Base-by-base conservation (phyloP, 768 basidiomycete genomes). In the Lactarius akahatsu region DNA sequence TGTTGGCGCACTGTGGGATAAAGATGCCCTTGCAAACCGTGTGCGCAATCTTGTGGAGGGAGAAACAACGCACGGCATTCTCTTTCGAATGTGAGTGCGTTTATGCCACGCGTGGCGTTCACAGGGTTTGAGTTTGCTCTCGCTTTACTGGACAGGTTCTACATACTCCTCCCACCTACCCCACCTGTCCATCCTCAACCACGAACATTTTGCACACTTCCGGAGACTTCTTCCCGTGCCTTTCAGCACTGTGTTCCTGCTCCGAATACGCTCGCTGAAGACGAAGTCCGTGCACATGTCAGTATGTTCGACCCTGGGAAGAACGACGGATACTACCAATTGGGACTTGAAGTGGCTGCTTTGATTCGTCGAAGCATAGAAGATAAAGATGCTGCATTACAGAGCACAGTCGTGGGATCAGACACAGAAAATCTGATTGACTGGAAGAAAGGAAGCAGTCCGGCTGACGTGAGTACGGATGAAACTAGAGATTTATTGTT, bases 261-360 rank as follows among this genome's bases (percentile, higher is more conserved):
- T 2, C 80, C 79, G 36, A 97, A 96, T 70, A 82, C 79, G 4
- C 74, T 88, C 30, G 90, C 88, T 0, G 66, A 80, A 28, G 90
- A 94, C 72, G 94, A 96, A 75, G 77, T 96, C 10, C 81, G 88
- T 65, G 94, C 92, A 7, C 95, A 98, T 73, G 91, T 86, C 41
- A 88, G 88, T 40, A 96, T 98, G 90, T 98, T 97, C 77, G 82
- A 83, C 65, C 83, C 85, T 6, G 82, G 80, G 69, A 86, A 85
- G 28, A 96, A 97, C 72, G 94, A 96, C 70, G 94, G 94, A 23
- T 97, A 94, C 76, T 96, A 96, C 73, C 86, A 87, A 71, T 80
- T 97, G 8, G 95, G 94, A 1, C 78, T 96, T 43, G 78, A 82
- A 55, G 83, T 85, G 0, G 87, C 86, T 20, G 80, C 84, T 59